These are phyloP conservation scores for Colletotrichum lindemuthianum DNA, from an alignment of 2,329 filamentous ascomycete species.

Conservation along the genomic window DNA sequence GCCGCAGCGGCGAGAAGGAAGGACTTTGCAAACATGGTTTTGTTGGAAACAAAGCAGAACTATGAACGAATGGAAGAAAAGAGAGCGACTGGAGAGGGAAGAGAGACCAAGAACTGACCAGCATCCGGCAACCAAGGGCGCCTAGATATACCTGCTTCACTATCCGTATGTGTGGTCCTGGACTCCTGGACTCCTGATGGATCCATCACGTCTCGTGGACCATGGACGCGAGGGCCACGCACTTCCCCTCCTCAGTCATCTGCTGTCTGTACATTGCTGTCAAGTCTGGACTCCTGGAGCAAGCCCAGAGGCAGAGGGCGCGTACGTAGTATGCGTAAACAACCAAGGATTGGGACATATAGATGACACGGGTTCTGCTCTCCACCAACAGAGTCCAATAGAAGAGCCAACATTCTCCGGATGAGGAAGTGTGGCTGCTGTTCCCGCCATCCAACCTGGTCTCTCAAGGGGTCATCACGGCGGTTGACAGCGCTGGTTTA, in stretches of 20 bases:
- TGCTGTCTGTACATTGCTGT: no score
- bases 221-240: no score
- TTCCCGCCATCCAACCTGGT: slow-evolving; percentile 7
- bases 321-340: slow-evolving; percentile 31
- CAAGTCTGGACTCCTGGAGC: no score
- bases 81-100: slow-evolving; percentile 19
- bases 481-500: slow-evolving; percentile 25
- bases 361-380: slow-evolving; percentile 22
- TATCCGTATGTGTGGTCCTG: no score
- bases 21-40: slow-evolving; percentile 31
- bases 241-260: no score
- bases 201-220: no score
- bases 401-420: slow-evolving; percentile 19
- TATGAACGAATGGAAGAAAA: slow-evolving; percentile 19
- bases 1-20: slow-evolving; percentile 30
- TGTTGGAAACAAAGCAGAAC: neutral
- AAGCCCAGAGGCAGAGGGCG: slow-evolving; percentile 10
- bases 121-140: neutral
- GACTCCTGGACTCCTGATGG: no score
- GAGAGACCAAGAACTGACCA: neutral
- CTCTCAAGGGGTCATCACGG: neutral
- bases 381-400: slow-evolving; percentile 16
- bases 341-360: slow-evolving; percentile 10
- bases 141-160: slow-evolving; percentile 23
- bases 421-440: slow-evolving; percentile 20